A percentile compares a stretch with the other conserved stretches of the same genome.
These are phyloP conservation scores for Cyclostephanos tholiformis DNA, from an alignment of 108 stramenopile genomes.

Conservation along the genomic window DNA sequence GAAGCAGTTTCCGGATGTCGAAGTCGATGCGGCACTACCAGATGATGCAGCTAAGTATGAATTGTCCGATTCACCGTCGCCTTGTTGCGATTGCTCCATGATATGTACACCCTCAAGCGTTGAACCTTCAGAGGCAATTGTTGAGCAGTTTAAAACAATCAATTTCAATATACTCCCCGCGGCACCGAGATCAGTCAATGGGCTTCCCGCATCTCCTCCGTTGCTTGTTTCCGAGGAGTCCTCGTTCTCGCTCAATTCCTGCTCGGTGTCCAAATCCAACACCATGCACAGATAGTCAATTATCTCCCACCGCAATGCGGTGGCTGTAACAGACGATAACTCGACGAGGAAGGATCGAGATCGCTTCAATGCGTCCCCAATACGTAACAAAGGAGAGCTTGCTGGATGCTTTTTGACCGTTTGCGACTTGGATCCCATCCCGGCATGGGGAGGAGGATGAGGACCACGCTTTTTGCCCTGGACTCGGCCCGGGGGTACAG, in stretches of 20 bases:
- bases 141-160: conserved; percentile 81
- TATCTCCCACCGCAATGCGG: conserved; percentile 73
- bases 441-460: conserved; percentile 4
- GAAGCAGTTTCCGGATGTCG: conserved; percentile 76
- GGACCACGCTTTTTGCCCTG: conserved; percentile 23
- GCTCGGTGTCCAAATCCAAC: conserved; percentile 80
- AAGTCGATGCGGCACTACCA: conserved; percentile 33
- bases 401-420: conserved; percentile 30
- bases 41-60: conserved; percentile 32
- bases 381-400: conserved; percentile 56
- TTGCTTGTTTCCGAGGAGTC: conserved; percentile 59
- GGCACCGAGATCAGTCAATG: conserved; percentile 77
- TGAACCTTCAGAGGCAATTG: conserved; percentile 58
- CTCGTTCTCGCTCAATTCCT: conserved; percentile 81
- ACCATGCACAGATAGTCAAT: conserved; percentile 83
- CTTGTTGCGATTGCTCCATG: conserved; percentile 32
- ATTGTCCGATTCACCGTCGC: conserved; percentile 45
- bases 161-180: conserved; percentile 87
- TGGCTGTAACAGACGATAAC: conserved; percentile 69
- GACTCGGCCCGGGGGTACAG: conserved; percentile 38
- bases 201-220: conserved; percentile 45
- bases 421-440: conserved; percentile 8
- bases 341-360: conserved; percentile 81
- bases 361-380: conserved; percentile 84
- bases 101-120: conserved; percentile 33